These are phyloP conservation scores for Phoenix roebelenii DNA, from an alignment of 176 grass and related monocot species.

Conservation along the genomic window DNA sequence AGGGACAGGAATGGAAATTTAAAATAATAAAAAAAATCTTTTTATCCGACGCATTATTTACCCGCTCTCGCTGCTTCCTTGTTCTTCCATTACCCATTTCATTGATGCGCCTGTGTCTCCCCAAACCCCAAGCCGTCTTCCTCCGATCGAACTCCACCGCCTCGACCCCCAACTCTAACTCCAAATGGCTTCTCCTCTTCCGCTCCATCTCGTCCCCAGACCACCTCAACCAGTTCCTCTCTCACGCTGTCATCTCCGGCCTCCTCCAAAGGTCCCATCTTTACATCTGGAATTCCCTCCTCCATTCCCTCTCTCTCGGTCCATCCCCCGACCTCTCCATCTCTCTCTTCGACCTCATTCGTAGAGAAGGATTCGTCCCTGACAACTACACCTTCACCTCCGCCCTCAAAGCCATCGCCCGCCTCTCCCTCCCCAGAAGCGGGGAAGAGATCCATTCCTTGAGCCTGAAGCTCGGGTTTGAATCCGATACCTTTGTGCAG, in stretches of 20 bases:
- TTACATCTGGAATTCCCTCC: constrained; percentile 29
- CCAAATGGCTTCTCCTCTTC: constrained; percentile 15
- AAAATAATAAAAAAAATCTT: too few species aligned
- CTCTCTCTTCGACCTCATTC: constrained; percentile 49
- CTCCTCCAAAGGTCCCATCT: constrained; percentile 33
- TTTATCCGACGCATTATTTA: too few species aligned
- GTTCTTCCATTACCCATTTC: too few species aligned
- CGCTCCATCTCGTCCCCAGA: constrained; percentile 20
- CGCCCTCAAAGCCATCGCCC: constrained; percentile 45
- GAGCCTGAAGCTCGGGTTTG: constrained; percentile 48
- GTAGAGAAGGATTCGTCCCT: constrained; percentile 21
- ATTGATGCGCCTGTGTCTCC: constrained; percentile 9
- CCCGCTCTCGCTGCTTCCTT: too few species aligned
- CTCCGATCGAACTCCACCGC: background rate
- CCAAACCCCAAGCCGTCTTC: constrained; percentile 9
- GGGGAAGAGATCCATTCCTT: constrained; percentile 61
- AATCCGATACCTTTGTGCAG: constrained; percentile 58
- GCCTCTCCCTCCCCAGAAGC: constrained; percentile 24
- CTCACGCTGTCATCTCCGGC: constrained; percentile 37
- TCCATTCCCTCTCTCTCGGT: constrained; percentile 45
- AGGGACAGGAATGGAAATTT: too few species aligned
- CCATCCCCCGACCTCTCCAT: constrained; percentile 39
- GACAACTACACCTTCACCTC: constrained; percentile 67
- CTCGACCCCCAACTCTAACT: constrained; percentile 7
- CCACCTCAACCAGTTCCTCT: constrained; percentile 52